phyloP scores from a whole-genome alignment of 345 rosid genomes.

The Eucalyptus paniculata region DNA sequence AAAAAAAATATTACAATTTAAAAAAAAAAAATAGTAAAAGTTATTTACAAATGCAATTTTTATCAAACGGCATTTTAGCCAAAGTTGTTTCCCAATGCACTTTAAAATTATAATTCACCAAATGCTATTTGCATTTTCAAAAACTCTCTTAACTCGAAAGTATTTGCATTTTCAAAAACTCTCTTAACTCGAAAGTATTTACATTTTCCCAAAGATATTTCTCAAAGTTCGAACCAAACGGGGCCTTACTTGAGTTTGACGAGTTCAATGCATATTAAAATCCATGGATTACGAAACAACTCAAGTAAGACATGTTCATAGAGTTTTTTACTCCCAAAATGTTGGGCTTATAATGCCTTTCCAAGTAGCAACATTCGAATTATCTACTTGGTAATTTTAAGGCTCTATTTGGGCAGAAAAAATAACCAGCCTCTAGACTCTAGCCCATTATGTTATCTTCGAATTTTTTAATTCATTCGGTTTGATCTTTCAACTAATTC shows the following conservation, averaged over 20 bases:
- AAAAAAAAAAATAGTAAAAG: too few relatives aligned
- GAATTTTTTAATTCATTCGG: not conserved
- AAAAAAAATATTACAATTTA: too few relatives aligned
- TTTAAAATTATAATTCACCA: too few relatives aligned
- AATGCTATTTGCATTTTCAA: accelerated
- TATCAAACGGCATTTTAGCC: too few relatives aligned
- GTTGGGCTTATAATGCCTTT: not conserved
- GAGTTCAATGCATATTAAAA: not conserved
- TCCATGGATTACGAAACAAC: not conserved
- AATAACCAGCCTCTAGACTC: not conserved
- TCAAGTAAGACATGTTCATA: not conserved
- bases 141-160: too few relatives aligned
- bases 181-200: too few relatives aligned
- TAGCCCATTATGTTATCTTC: not conserved
- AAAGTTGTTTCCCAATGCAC: too few relatives aligned
- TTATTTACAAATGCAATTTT: too few relatives aligned
- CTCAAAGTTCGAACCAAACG: accelerated
- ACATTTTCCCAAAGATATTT: accelerated
- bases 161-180: too few relatives aligned
- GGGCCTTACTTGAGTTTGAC: not conserved
- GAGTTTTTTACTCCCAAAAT: not conserved
- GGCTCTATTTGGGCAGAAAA: not conserved
- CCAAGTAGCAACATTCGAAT: not conserved
- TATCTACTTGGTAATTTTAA: not conserved
- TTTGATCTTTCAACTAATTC: not conserved